Evolutionary conservation across 768 basidiomycete species (phyloP).

Genomic region (Pleurotus citrinopileatus): DNA sequence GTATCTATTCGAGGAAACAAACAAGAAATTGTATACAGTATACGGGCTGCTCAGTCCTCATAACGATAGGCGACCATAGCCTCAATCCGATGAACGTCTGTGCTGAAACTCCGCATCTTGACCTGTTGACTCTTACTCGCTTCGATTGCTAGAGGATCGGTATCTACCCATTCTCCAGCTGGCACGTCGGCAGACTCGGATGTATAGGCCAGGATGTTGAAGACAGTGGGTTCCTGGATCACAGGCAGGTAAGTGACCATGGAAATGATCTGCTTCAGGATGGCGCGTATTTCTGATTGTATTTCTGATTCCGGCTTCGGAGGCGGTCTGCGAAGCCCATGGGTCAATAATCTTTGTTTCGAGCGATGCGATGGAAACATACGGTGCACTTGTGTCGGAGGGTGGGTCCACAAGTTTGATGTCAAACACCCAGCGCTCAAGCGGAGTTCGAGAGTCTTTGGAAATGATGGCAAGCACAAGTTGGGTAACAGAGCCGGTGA

Average conservation of each 20-base stretch:
- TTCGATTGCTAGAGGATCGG: constrained; percentile 89
- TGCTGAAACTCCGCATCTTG: constrained; percentile 94
- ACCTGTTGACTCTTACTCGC: constrained; percentile 91
- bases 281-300: constrained; percentile 95
- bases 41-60: constrained; percentile 38
- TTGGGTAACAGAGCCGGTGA: constrained; percentile 89
- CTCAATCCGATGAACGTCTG: constrained; percentile 96
- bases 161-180: constrained; percentile 93
- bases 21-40: neutral
- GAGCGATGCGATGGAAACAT: constrained; percentile 23
- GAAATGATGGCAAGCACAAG: constrained; percentile 95
- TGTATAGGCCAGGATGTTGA: constrained; percentile 97
- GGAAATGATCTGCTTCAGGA: constrained; percentile 97
- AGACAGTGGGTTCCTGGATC: constrained; percentile 92
- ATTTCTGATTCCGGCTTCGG: constrained; percentile 85
- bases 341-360: neutral
- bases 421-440: constrained; percentile 99
- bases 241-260: constrained; percentile 96
- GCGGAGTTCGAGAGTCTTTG: constrained; percentile 85
- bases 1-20: neutral
- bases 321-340: constrained; percentile 34
- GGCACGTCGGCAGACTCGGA: constrained; percentile 90
- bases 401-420: constrained; percentile 77
- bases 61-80: constrained; percentile 98
- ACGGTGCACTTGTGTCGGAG: constrained; percentile 48